Conservation (phyloP, 2,329 filamentous ascomycete species). For the Capronia americana region DNA sequence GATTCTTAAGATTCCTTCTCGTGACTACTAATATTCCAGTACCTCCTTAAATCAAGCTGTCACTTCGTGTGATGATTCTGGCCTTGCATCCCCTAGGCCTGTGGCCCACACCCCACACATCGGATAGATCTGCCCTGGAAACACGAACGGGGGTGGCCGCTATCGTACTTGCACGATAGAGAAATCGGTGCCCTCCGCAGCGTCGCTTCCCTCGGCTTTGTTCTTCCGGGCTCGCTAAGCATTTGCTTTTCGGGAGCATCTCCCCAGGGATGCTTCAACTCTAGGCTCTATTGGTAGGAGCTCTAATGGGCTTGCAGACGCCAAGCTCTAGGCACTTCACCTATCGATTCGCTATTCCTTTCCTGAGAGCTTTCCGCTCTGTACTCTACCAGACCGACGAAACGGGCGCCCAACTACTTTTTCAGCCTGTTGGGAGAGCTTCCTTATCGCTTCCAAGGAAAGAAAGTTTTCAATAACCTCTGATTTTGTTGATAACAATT, state of each 20-base stretch:
- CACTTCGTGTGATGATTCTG: slow-evolving; percentile 13
- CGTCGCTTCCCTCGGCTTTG: slow-evolving; percentile 10
- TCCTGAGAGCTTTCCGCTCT: too few species aligned
- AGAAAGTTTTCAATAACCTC: slow-evolving; percentile 5
- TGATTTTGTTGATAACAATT: slow-evolving; percentile 15
- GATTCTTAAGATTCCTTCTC: slow-evolving; percentile 9
- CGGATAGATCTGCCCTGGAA: slow-evolving; percentile 12
- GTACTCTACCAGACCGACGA: too few species aligned
- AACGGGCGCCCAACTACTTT: too few species aligned
- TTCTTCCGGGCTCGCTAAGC: slow-evolving; percentile 13
- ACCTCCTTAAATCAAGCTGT: slow-evolving; percentile 7
- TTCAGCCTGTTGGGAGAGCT: slow-evolving; percentile 3
- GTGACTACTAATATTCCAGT: slow-evolving; percentile 6
- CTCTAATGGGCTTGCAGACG: too few species aligned
- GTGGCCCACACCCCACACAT: slow-evolving; percentile 11
- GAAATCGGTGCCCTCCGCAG: slow-evolving; percentile 9
- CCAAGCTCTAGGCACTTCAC: too few species aligned
- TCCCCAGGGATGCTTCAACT: slow-evolving; percentile 5
- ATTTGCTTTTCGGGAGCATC: slow-evolving; percentile 10
- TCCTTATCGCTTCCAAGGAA: slow-evolving; percentile 14
- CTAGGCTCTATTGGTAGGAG: too few species aligned
- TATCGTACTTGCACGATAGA: not conserved
- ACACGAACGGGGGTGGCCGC: slow-evolving; percentile 8
- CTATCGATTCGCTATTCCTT: too few species aligned
- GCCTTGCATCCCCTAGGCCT: slow-evolving; percentile 1